Evolutionary conservation across 805 yeast species (phyloP).

Genomic region (Ogataea siamensis): DNA sequence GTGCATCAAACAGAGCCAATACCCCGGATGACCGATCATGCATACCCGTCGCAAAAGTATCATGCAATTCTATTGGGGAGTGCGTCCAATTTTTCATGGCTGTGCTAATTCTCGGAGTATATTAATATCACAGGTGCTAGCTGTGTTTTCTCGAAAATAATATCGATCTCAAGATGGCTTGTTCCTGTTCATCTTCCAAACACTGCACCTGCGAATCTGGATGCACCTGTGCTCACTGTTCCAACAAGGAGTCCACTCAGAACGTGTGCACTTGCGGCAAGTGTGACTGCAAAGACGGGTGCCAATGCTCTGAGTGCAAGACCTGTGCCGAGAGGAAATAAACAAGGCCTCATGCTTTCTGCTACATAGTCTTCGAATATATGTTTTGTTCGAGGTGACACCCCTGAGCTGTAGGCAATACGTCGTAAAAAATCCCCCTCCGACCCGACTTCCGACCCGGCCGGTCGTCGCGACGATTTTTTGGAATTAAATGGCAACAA

Average conservation of each 20-base stretch:
- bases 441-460: too few relatives aligned
- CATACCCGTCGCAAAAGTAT: not conserved
- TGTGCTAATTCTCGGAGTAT: not conserved
- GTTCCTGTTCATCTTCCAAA: conserved; percentile 6
- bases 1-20: too few relatives aligned
- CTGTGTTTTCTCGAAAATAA: too few relatives aligned
- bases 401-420: too few relatives aligned
- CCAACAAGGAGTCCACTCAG: not conserved
- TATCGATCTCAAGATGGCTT: conserved; percentile 6
- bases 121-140: not conserved
- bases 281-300: conserved; percentile 15
- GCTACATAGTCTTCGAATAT: too few relatives aligned
- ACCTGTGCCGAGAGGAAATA: conserved; percentile 3
- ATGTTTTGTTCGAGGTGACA: too few relatives aligned
- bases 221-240: conserved; percentile 7
- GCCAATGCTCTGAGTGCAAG: conserved; percentile 12
- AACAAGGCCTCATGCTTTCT: too few relatives aligned
- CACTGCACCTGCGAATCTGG: conserved; percentile 10
- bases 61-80: not conserved
- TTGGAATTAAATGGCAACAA: conserved; percentile 11
- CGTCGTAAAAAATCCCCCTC: too few relatives aligned
- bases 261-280: conserved; percentile 8
- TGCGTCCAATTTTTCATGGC: too few relatives aligned
- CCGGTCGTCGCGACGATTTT: conserved; percentile 12
- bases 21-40: not conserved